A percentile compares a stretch with the other conserved stretches of the same genome.
phyloP scores from a whole-genome alignment of 1,284 basidiomycete species.

The Cerioporus squamosus region DNA sequence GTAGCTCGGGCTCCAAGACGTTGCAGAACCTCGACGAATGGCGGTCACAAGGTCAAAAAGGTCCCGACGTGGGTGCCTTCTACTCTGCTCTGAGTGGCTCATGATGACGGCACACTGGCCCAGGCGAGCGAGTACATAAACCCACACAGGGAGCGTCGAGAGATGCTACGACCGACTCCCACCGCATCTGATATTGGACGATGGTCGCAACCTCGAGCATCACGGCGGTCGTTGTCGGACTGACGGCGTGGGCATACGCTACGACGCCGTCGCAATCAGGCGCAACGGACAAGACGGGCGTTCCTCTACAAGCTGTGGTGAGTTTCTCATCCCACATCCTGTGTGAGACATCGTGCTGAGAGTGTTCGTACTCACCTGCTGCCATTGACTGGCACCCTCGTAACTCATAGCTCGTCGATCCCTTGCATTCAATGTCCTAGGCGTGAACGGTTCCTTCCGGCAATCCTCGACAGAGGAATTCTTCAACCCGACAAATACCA shows the following conservation, averaged over 20 bases:
- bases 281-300: slow-evolving; percentile 4
- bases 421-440: slow-evolving; percentile 36
- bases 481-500: slow-evolving; percentile 46
- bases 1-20: neutral
- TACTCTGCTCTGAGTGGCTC: neutral
- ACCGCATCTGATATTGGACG: neutral
- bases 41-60: slow-evolving; percentile 18
- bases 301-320: slow-evolving; percentile 31
- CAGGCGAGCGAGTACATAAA: slow-evolving; percentile 10
- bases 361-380: neutral
- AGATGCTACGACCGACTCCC: neutral
- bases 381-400: neutral
- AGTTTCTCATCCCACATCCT: slow-evolving; percentile 2
- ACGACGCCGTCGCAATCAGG: neutral
- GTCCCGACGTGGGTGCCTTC: slow-evolving; percentile 14
- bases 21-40: slow-evolving; percentile 2
- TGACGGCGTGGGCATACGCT: slow-evolving; percentile 18
- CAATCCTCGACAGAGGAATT: slow-evolving; percentile 27
- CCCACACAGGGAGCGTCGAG: neutral
- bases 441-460: slow-evolving; percentile 36
- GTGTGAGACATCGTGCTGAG: neutral
- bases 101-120: slow-evolving; percentile 9
- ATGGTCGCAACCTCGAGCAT: slow-evolving; percentile 14
- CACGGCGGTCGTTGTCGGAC: slow-evolving; percentile 1
- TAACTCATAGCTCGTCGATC: slow-evolving; percentile 37